Base-by-base conservation (phyloP, 148 eudicot species). In the Mesembryanthemum crystallinum region DNA sequence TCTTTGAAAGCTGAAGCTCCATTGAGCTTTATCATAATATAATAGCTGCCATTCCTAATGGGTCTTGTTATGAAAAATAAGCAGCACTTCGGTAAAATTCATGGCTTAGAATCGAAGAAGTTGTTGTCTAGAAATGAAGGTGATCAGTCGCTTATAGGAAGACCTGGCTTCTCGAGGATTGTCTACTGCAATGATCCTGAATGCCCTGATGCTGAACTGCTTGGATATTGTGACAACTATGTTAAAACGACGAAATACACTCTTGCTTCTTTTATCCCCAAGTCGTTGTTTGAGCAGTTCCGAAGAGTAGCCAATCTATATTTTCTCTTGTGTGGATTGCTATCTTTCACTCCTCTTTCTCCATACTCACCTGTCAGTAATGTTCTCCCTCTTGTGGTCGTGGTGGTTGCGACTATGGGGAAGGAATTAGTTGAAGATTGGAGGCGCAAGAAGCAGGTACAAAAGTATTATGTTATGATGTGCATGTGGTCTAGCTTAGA, bases 211-310 rank as follows among this genome's bases (percentile, higher is more conserved):
- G 82, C 86, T 37, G 71, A 69, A 29, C 61, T 81, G 42, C 75
- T 75, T 37, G 73, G 69, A 13, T 88, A 88, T 47, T 78, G 67
- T 68, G 77, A 60, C 47, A 89, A 89, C 68, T 88, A 88, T 78
- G 87, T 89, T 21, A 76, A 77, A 21, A 89, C 87, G 49, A 89
- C 93, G 3, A 89, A 89, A 79, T 91, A 85, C 73, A 89, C 82
- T 9, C 59, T 80, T 27, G 72, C 58, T 27, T 87, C 87, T 20
- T 91, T 91, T 75, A 35, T 91, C 6, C 97, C 97, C 59, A 91
- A 88, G 73, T 86, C 97, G 15, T 62, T 91, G 75, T 89, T 91
- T 68, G 97, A 91, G 82, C 97, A 91, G 61, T 91, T 91, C 67
- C 82, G 92, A 76, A 70, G 97, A 23, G 93, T 89, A 9, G 97